phyloP scores from a whole-genome alignment of 2,329 filamentous ascomycete genomes.

The Diplodia sapinea region DNA sequence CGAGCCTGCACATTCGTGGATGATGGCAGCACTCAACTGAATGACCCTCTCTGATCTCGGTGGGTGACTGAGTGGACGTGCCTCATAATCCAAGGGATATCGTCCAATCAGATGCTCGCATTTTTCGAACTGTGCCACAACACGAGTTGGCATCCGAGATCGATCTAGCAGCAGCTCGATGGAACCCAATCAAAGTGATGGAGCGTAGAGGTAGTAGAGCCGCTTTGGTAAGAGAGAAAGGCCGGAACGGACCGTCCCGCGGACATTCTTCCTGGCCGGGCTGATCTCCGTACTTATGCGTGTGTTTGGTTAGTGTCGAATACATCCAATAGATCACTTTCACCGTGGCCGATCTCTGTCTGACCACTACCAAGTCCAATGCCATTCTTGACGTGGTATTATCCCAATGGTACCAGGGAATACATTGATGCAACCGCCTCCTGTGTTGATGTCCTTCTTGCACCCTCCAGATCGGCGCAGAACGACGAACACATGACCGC shows the following conservation, averaged over 20 bases:
- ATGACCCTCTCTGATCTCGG: not conserved
- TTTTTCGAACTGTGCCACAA: not conserved
- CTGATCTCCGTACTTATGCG: not conserved
- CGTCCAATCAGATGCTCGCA: not conserved
- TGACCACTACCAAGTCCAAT: not conserved
- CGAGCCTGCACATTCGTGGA: not conserved
- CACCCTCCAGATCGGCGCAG: too few species aligned
- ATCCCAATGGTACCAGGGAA: not conserved
- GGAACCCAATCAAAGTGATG: not conserved
- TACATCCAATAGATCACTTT: not conserved
- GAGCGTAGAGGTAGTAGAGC: not conserved
- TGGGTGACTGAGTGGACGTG: not conserved
- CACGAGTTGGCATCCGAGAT: not conserved
- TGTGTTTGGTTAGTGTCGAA: not conserved
- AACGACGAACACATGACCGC: too few species aligned
- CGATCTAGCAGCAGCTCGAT: not conserved
- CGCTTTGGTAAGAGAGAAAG: not conserved
- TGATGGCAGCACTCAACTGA: too few species aligned
- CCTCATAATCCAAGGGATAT: too few species aligned
- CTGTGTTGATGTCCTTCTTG: too few species aligned
- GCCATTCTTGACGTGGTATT: not conserved
- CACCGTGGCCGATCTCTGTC: not conserved
- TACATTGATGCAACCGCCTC: not conserved
- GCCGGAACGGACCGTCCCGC: not conserved
- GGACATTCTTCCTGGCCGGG: not conserved